Conservation (phyloP, 345 rosid species). For the Melaleuca quinquenervia region DNA sequence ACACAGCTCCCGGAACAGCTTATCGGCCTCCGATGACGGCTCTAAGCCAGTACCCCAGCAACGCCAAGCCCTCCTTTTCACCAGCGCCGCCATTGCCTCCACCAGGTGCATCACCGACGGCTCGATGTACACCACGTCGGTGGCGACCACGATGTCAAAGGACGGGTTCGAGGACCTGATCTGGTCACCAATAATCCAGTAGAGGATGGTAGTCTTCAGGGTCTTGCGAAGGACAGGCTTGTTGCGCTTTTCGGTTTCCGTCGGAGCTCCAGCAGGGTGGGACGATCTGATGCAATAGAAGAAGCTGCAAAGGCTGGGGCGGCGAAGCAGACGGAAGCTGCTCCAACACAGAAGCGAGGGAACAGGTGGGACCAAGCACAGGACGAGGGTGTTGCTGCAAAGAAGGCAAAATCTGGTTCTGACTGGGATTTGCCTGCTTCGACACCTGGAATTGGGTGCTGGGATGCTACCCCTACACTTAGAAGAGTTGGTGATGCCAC, state of each 20-base stretch:
- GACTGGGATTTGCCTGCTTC: constrained; percentile 97
- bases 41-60: too few species aligned
- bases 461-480: constrained; percentile 91
- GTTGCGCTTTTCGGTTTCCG: background rate
- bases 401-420: constrained; percentile 60
- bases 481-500: constrained; percentile 78
- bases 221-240: too few species aligned
- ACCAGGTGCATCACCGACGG: constrained; percentile 47
- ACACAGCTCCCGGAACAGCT: constrained; percentile 76
- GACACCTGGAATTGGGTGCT: constrained; percentile 74
- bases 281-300: constrained; percentile 9
- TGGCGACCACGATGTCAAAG: too few species aligned
- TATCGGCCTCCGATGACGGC: too few species aligned
- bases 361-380: constrained; percentile 87
- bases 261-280: background rate
- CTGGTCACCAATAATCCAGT: too few species aligned
- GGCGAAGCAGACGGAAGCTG: constrained; percentile 23
- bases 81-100: constrained; percentile 48
- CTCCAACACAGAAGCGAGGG: constrained; percentile 51
- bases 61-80: constrained; percentile 65
- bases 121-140: constrained; percentile 81
- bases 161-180: too few species aligned
- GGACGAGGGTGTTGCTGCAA: constrained; percentile 47
- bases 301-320: constrained; percentile 40
- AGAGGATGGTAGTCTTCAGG: too few species aligned